Evolutionary conservation across 176 grass and related monocot genomes (phyloP).

Genomic region (Metroxylon sagu): DNA sequence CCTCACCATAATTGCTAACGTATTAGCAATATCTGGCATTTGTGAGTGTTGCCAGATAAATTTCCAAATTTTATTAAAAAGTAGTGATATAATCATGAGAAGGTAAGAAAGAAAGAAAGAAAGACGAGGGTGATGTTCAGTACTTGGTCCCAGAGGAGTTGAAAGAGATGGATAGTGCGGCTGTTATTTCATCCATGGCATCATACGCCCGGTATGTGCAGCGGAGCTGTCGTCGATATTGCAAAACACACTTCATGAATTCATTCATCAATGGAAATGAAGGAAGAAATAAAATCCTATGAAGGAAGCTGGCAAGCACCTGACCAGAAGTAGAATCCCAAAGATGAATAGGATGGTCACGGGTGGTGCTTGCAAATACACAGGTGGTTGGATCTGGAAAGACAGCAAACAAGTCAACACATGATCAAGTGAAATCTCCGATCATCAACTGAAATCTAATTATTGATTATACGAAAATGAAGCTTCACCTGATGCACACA

Average conservation of each 20-base stretch:
- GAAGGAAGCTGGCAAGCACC: conserved; percentile 23
- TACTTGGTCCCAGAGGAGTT: conserved; percentile 90
- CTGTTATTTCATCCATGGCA: conserved; percentile 87
- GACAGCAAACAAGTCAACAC: conserved; percentile 18
- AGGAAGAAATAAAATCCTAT: neutral
- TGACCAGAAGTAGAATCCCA: conserved; percentile 80
- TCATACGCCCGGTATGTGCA: conserved; percentile 94
- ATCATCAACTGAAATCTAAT: neutral
- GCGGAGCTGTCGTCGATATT: conserved; percentile 48
- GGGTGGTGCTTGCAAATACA: conserved; percentile 76
- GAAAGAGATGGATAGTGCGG: conserved; percentile 86
- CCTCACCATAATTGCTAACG: no score
- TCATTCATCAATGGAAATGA: conserved; percentile 1
- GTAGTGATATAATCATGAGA: neutral
- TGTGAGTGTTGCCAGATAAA: no score
- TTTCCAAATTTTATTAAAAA: no score
- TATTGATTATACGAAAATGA: neutral
- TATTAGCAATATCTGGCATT: no score
- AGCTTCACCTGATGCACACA: conserved; percentile 54
- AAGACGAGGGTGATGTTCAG: neutral
- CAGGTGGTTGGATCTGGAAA: conserved; percentile 60
- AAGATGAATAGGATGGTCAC: conserved; percentile 91
- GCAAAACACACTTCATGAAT: neutral
- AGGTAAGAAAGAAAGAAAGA: conserved; percentile 17
- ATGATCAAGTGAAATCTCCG: neutral